phyloP scores from a whole-genome alignment of 192 early-diverging fungal genomes.

The Podila epigama region DNA sequence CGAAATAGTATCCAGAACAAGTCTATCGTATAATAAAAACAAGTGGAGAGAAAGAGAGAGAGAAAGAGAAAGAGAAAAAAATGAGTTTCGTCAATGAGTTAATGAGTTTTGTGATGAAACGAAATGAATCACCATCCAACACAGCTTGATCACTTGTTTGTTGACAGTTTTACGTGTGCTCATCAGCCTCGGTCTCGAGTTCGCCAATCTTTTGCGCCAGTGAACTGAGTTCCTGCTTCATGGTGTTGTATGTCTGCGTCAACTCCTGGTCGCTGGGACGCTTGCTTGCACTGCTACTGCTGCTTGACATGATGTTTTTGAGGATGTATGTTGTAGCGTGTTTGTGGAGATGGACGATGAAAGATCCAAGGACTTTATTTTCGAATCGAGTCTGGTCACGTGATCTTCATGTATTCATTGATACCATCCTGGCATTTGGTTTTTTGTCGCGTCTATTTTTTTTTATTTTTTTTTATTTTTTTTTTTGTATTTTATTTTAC shows the following conservation, averaged over 20 bases:
- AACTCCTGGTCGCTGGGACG: conserved; percentile 69
- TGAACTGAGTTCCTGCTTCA: conserved; percentile 82
- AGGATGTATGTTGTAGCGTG: neutral
- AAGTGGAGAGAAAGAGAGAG: neutral
- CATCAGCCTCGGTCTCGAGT: conserved; percentile 91
- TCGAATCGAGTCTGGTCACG: too few species aligned
- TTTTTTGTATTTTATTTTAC: neutral
- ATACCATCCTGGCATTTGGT: neutral
- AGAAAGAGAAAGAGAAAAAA: neutral
- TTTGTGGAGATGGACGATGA: neutral
- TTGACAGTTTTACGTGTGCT: conserved; percentile 77
- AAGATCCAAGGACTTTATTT: too few species aligned
- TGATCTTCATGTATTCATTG: neutral
- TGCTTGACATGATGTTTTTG: conserved; percentile 23
- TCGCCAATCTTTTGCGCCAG: conserved; percentile 94
- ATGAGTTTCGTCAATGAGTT: neutral
- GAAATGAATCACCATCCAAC: too few species aligned
- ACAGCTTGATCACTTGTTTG: neutral
- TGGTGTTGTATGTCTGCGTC: conserved; percentile 58
- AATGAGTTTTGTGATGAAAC: too few species aligned
- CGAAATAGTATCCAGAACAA: conserved; percentile 93
- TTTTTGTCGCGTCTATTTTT: neutral
- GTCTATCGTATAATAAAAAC: conserved; percentile 46
- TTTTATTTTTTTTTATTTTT: neutral
- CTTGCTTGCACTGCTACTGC: conserved; percentile 48